Evolutionary conservation across 192 early-diverging fungal species (phyloP), one percentile per base, ranked within the genome.

Genomic region (Coemansia sp.): DNA sequence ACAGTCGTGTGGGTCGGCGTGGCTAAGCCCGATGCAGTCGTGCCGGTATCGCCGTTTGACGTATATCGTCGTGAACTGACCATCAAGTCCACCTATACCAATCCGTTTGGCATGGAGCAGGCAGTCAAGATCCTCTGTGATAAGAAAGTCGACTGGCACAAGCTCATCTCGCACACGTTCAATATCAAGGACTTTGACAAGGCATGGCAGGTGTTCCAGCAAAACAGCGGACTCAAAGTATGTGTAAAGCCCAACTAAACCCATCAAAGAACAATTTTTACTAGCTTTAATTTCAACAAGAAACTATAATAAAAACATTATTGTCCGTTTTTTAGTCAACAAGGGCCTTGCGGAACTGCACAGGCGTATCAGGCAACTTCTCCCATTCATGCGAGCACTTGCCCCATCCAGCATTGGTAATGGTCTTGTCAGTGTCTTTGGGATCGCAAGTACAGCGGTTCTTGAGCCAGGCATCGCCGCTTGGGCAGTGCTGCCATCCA

Each of bases 1-100:
- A 86, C 76, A 22, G 61, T 84, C 18, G 83, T 85, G 14, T 86
- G 85, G 85, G 76, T 86, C 14, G 85, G 85, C 43, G 85, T 86
- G 32, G 85, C 85, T 45, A 78, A 70, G 53, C 75, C 84, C 2
- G 79, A 70, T 39, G 83, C 71, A 1, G 65, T 69, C 32, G 73
- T 75, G 7, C 65, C 79, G 7, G 70, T 86, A 1, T 78, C 75
- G 1, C 85, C 85, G 6, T 86, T 86, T 55, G 79, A 79, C 58
- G 71, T 86, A 4, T 86, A 86, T 37, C 83, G 83, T 15, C 76
- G 73, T 18, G 85, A 86, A 65, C 72, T 86, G 22, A 85, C 83
- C 11, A 85, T 86, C n/a, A 72, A 73, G 52, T 84, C 83, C 8
- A 79, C 85, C 1, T 86, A 86, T 55, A 86, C 85, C 35, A 86